These are phyloP conservation scores for Blepharisma undulans DNA, from an alignment of 169 alveolate species.

Conservation along the genomic window DNA sequence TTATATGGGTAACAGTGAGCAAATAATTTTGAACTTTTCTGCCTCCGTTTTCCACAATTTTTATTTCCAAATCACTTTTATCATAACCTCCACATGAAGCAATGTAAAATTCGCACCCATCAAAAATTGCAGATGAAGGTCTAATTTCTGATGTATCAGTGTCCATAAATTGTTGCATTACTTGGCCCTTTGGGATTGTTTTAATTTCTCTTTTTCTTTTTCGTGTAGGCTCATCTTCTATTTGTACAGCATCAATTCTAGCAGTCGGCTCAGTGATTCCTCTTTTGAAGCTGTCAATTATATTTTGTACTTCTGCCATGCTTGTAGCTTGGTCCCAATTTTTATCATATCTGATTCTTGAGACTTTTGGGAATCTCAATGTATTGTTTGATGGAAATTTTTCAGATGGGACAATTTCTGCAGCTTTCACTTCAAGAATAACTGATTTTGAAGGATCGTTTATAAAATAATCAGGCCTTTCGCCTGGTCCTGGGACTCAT, in stretches of 20 bases:
- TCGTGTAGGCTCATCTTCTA: constrained; percentile 5
- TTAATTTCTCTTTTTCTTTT: constrained; percentile 53
- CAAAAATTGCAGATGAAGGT: constrained; percentile 59
- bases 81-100: constrained; percentile 48
- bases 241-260: constrained; percentile 44
- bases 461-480: constrained; percentile 74
- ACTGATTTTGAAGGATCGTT: constrained; percentile 64
- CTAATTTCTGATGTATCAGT: constrained; percentile 65
- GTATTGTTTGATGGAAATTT: constrained; percentile 70
- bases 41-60: constrained; percentile 79
- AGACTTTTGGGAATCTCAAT: constrained; percentile 78
- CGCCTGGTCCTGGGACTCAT: constrained; percentile 73
- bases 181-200: constrained; percentile 54
- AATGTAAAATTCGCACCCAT: constrained; percentile 70
- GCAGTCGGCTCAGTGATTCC: constrained; percentile 44
- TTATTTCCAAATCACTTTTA: constrained; percentile 55
- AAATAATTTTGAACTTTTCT: constrained; percentile 66
- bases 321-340: constrained; percentile 69
- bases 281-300: constrained; percentile 33
- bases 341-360: constrained; percentile 74
- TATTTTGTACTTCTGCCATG: constrained; percentile 50
- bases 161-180: constrained; percentile 65
- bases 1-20: constrained; percentile 65
- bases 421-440: constrained; percentile 79
- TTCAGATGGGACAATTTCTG: constrained; percentile 72